Percentiles rank a stretch among this genome's conserved stretches.
phyloP scores from a whole-genome alignment of 2,329 filamentous ascomycete genomes.

The Neurospora crassa region DNA sequence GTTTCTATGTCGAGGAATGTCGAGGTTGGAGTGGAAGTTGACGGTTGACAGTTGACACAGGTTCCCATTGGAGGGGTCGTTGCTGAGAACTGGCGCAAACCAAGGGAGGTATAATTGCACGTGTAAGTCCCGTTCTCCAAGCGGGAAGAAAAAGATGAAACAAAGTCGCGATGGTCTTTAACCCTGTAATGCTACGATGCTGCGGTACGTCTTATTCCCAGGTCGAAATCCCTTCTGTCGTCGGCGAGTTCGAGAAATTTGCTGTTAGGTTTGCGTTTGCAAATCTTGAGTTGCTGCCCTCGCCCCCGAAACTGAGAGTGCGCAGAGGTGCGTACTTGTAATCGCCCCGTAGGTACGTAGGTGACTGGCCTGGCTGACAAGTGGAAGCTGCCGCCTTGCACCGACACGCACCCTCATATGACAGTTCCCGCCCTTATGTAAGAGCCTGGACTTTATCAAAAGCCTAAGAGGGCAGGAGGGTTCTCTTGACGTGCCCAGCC shows the following conservation, averaged over 20 bases:
- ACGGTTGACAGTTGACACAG: not conserved
- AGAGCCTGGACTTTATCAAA: not conserved
- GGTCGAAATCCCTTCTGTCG: not conserved
- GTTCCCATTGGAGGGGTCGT: not conserved
- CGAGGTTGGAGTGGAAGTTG: not conserved
- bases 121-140: not conserved
- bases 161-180: not conserved
- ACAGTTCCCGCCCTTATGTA: not conserved
- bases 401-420: not conserved
- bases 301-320: not conserved
- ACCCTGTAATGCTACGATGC: not conserved
- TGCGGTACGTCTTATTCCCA: not conserved
- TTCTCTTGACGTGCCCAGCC: not conserved
- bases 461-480: not conserved
- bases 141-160: not conserved
- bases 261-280: not conserved
- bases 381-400: not conserved
- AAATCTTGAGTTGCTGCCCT: not conserved
- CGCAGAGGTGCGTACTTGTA: not conserved
- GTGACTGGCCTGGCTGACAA: not conserved
- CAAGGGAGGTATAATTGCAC: not conserved
- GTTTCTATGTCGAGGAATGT: not conserved
- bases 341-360: not conserved
- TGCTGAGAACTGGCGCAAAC: not conserved
- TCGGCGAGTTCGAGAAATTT: not conserved